Base-by-base conservation (phyloP, 2,329 filamentous ascomycete species). In the Fusarium subtropicale region DNA sequence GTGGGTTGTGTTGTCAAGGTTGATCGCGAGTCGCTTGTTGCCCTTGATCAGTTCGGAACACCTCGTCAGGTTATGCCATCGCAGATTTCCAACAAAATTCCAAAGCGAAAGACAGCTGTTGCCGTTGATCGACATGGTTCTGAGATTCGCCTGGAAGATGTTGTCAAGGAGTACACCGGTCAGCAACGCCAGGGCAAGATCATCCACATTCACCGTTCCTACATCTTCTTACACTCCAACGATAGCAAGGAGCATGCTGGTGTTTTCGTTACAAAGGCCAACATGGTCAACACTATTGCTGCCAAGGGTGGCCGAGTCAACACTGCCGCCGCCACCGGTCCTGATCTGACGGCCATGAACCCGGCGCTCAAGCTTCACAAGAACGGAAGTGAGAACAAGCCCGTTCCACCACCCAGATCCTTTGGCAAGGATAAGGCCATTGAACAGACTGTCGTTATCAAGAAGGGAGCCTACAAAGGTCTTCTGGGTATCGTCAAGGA, bases 401-500 rank as follows among this genome's bases (percentile, higher is more conserved):
- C 77, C 1, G 63, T 74, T 12, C 86, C 90, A 16, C 94, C 94
- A 45, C 92, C 92, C 41, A 91, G 91, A 78, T 88, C 89, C 54
- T 93, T 93, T 74, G 89, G 91, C 24, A 89, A 94, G 39, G 96
- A 99, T 79, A 89, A 90, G 57, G 86, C 96, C 30, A 90, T 98
- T 68, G 94, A 94, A 44, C 95, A 97, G 82, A 97, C 94, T 1
- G 94, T 98, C 45, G 93, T 91, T 53, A 92, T 98, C 75, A 89
- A 90, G 60, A 93, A 91, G 76, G 96, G 96, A 30, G 90, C 91
- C 24, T 94, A 95, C 84, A 99, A 99, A 81, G 95, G 95, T 59
- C 85, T 97, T 44, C 84, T 98, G 42, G 96, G 96, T 73, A 97
- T 97, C 71, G 94, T 99, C 73, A 97, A 97, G 78, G 95, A 98